Base-by-base conservation (phyloP, 768 basidiomycete species). In the Mycena epipterygia region DNA sequence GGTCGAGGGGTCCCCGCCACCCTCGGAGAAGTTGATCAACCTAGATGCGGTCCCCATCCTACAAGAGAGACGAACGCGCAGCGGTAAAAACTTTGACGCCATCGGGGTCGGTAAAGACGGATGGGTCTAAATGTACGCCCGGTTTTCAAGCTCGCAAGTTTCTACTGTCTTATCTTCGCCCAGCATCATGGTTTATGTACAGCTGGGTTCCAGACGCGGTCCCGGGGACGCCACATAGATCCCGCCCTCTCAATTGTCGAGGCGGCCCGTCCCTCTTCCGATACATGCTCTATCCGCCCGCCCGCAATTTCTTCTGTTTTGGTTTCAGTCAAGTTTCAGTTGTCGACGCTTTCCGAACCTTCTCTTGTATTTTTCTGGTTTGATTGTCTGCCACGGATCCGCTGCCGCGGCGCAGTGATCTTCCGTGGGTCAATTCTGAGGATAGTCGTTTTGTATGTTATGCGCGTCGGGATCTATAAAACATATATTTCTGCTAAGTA, bases 41-140 rank as follows among this genome's bases (percentile, higher is more conserved):
- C 86, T 95, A 70, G 94, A 95, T 78, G 85, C 86, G 37, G 91
- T 90, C 2, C 88, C 90, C 30, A 81, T 92, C 9, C 85, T 95
- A 13, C 89, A 88, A 69, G 93, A 95, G 81, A 83, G 94, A 68
- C 87, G 91, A 69, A 93, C 93, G n/a, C 84, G 94, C 67, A 95
- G 93, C 73, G 94, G 94, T 58, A 95, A 93, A 83, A 92, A 89
- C 80, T 95, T 95, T 71, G 94, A 94, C 76, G 93, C 90, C 49
- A 92, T 93, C 76, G 89, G 91, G 23, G 86, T 91, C n/a, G 92
- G 92, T 65, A 90, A 91, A 77, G 90, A 93, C 42, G 87, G 88
- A 46, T 95, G 93, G 93, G 89, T 94, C 63, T 93, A 87, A 84
- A 73, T 66, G 87, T 89, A 81, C 79, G 89, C n/a, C n/a, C 83